Percentiles rank a stretch among this genome's conserved stretches.
phyloP scores from a whole-genome alignment of 805 yeast species.

The Pichia cabralensis region DNA sequence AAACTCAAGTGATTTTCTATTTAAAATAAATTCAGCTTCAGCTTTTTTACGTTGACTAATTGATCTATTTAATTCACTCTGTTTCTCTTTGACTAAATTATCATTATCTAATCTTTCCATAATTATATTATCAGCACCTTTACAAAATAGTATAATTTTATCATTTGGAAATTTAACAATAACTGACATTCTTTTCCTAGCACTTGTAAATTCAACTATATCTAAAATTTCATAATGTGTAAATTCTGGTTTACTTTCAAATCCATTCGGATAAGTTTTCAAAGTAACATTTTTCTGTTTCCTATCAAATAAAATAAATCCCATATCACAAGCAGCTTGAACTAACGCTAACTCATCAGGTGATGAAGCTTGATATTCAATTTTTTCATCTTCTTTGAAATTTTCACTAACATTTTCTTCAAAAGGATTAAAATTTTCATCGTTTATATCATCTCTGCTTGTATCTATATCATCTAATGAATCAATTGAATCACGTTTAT shows the following conservation, averaged over 20 bases:
- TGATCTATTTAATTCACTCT: constrained; percentile 48
- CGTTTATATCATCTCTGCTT: background rate
- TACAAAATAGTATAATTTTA: constrained; percentile 68
- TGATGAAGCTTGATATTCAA: constrained; percentile 86
- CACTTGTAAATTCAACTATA: constrained; percentile 74
- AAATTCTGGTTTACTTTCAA: constrained; percentile 48
- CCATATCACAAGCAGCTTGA: constrained; percentile 91
- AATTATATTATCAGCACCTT: constrained; percentile 93
- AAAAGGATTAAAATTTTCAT: constrained; percentile 4
- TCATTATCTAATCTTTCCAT: constrained; percentile 57
- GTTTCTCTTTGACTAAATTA: constrained; percentile 51
- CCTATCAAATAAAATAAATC: constrained; percentile 71
- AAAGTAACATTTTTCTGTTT: constrained; percentile 50
- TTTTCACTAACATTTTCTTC: constrained; percentile 12
- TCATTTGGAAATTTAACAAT: constrained; percentile 68
- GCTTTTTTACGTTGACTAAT: constrained; percentile 55
- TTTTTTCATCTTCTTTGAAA: constrained; percentile 36
- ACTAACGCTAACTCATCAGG: constrained; percentile 95
- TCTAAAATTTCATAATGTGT: constrained; percentile 73
- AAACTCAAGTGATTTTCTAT: constrained; percentile 38
- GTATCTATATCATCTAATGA: constrained; percentile 16
- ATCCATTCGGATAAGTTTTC: constrained; percentile 77
- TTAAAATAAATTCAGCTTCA: constrained; percentile 69
- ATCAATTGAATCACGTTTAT: constrained; percentile 8
- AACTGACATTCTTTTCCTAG: constrained; percentile 92